A percentile compares a stretch with the other conserved stretches of the same genome.
Conservation (phyloP, 306 rosid species). For the Acmispon strigosus region DNA sequence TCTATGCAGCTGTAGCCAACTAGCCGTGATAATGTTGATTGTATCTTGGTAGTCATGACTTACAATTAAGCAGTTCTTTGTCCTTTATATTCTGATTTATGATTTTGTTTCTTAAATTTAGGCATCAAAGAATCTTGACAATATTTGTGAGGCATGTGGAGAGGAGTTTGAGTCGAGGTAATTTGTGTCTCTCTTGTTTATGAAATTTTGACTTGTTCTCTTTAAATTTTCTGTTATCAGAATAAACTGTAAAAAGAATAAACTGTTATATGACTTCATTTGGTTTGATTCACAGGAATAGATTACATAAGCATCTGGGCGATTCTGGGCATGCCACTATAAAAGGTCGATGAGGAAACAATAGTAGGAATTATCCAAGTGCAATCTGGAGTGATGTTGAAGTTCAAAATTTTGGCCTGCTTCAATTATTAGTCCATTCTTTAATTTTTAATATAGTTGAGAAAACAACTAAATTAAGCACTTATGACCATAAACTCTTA, state of each 20-base stretch:
- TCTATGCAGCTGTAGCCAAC: neutral
- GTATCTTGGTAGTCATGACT: neutral
- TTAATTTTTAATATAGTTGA: constrained; percentile 14
- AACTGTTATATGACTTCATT: neutral
- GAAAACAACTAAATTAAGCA: too few relatives aligned
- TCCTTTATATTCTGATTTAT: constrained; percentile 5
- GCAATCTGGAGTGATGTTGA: neutral
- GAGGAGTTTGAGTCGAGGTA: constrained; percentile 93
- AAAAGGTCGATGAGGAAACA: constrained; percentile 40
- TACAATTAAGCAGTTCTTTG: neutral
- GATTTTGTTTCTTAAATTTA: constrained; percentile 22
- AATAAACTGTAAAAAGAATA: neutral
- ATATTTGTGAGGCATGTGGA: constrained; percentile 63
- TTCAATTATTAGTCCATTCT: constrained; percentile 30
- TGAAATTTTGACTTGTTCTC: neutral
- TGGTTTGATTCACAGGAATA: constrained; percentile 53
- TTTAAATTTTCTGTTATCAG: neutral
- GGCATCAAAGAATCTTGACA: constrained; percentile 44
- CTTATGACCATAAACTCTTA: too few relatives aligned
- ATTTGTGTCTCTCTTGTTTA: neutral
- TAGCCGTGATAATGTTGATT: neutral
- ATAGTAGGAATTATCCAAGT: neutral
- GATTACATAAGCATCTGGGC: constrained; percentile 69
- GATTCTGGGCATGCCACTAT: constrained; percentile 75
- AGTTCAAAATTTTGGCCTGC: neutral